Base-by-base conservation (phyloP, 78 protist genomes). In the Polysphondylium violaceum region DNA sequence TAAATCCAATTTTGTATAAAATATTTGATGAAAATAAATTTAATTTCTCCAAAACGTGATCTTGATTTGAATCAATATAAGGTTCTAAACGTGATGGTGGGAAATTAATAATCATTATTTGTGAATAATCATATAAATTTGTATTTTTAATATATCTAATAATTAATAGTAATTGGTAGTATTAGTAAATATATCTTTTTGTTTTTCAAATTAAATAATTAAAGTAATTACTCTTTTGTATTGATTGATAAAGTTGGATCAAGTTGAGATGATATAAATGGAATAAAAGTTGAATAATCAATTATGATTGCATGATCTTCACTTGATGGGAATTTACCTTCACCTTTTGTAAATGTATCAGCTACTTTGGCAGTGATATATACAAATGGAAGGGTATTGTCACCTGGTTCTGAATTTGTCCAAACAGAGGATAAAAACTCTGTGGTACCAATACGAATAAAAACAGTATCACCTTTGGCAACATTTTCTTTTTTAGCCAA, bases 1-100 rank as follows among this genome's bases (percentile, higher is more conserved):
- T 77, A 68, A 93, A 93, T 23, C 96, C 96, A 59, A 85, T 23
- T 25, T 59, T 83, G 25, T 92, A 92, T 29, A 86, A 35, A 14
- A 64, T 55, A 38, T 87, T 72, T 56, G 63, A 64, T n/a, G 93
- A 55, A 44, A 67, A 75, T 4, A 65, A 23, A 8, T 44, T 35
- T 0, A 93, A 58, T 40, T 85, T 2, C 7, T 61, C 14, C 35
- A 56, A 86, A 31, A 75, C 67, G 3, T 9, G 5, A 63, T 72
- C 78, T 67, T 81, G 75, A 60, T 93, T 58, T 17, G 74, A 59
- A 47, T 74, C 59, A 21, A 87, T 75, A 69, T 86, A 86, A 31
- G 95, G 87, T 50, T 44, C 69, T n/a, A 60, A 44, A 36, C 87
- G 53, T 27, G 88, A 64, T 27, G 92, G 88, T 56, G 95, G 88